phyloP scores from a whole-genome alignment of 2,329 filamentous ascomycete species.

The Colletotrichum melonis region DNA sequence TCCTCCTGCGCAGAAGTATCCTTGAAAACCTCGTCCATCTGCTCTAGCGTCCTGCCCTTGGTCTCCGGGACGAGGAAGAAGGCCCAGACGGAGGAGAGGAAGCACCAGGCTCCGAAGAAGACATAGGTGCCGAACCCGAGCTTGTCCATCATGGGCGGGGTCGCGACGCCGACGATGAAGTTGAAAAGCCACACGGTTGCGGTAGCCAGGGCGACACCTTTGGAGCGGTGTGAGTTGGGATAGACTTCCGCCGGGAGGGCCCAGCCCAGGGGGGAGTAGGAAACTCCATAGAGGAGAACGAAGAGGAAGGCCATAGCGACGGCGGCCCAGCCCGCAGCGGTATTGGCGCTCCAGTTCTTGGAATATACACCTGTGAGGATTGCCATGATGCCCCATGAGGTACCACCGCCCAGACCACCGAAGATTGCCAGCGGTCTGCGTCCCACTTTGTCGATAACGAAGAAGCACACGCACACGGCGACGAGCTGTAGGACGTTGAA shows the following conservation, averaged over 20 bases:
- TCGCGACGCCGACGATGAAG: constrained; percentile 48
- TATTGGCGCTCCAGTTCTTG: no score
- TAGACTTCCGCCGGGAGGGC: background rate
- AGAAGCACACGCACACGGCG: constrained; percentile 42
- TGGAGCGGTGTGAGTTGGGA: constrained; percentile 9
- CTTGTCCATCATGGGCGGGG: constrained; percentile 63
- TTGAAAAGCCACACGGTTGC: constrained; percentile 68
- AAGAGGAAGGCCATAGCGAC: constrained; percentile 10
- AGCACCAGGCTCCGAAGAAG: constrained; percentile 68
- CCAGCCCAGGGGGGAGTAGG: background rate
- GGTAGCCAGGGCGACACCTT: constrained; percentile 44
- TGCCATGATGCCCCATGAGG: constrained; percentile 27
- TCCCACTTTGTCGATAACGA: constrained; percentile 57
- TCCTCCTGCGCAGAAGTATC: constrained; percentile 25
- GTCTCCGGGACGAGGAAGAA: constrained; percentile 70
- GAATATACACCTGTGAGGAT: constrained; percentile 1
- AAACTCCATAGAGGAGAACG: background rate
- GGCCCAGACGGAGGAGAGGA: constrained; percentile 59
- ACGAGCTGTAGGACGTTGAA: constrained; percentile 49
- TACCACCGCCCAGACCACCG: constrained; percentile 42
- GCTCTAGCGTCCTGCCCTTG: constrained; percentile 63
- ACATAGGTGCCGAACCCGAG: constrained; percentile 63
- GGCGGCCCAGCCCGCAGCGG: background rate
- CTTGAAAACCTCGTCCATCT: constrained; percentile 60
- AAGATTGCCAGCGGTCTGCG: constrained; percentile 43